Evolutionary conservation across 106 monocot genomes (phyloP), one percentile per base, ranked within the genome.

Genomic region (Apostasia ramifera): DNA sequence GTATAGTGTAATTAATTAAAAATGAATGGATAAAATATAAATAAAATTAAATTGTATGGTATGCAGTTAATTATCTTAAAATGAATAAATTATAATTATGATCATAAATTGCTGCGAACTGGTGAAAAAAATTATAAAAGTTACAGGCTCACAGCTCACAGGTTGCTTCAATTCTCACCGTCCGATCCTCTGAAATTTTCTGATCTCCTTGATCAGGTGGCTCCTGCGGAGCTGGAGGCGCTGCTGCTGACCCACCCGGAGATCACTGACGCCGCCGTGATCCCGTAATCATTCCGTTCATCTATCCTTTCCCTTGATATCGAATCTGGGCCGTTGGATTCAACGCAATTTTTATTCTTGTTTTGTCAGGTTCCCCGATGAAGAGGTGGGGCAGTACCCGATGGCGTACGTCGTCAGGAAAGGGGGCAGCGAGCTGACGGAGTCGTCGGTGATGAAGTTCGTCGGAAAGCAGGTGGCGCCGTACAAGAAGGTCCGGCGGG

Each of bases 381-480:
- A 61, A 71, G 80, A 81, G 43, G 94, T 67, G 12, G 94, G 94
- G 3, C 91, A 95, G 74, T 70, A 67, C 56, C 94, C 94, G 0
- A 95, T 95, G 91, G 94, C 94, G 0, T 95, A 91, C 65, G 76
- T 91, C 42, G 91, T 88, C 63, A 91, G 88, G 77, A 95, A 80
- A 61, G 44, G 8, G 1, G 88, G 80, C 9, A 80, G 75, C 68
- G 38, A 72, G 26, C 58, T 88, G 63, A 57, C 77, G 1, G 81
- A 73, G 55, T 61, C 12, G 2, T 74, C 55, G 42, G 86, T 95
- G 53, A 91, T 91, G 70, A 74, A 81, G 8, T 95, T 91, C 61
- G 88, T 95, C 0, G 85, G 48, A 8, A 88, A 80, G 50, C 90
- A 90, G 80, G 94, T 94, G 50, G 94, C 94, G 11, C 91, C 94